Evolutionary conservation across 768 basidiomycete species (phyloP), one percentile per base, ranked within the genome.

Genomic region (Lentinula edodes): DNA sequence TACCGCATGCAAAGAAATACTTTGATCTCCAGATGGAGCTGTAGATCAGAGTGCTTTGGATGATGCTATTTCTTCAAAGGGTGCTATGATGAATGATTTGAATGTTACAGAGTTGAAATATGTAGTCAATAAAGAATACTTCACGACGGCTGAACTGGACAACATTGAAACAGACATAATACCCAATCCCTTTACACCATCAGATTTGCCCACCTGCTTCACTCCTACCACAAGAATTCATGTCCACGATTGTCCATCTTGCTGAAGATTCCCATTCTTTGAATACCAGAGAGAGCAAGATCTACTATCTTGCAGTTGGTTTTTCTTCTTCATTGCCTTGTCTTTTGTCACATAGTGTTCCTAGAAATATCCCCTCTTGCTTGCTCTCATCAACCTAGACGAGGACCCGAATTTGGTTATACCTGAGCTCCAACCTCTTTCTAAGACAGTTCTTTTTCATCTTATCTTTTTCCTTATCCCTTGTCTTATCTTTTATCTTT

Each of bases 351-450:
- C n/a, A 28, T 48, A 8, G 2, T n/a, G n/a, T n/a, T 10, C 3
- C 8, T 66, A 83, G 81, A 69, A 68, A 60, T 72, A 73, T 34
- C 66, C 62, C 32, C 66, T 79, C 9, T 74, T 83, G 53, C 64
- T 89, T 23, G 87, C 82, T 20, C 66, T 90, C 20, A 66, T 88
- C 28, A 69, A 71, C 52, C 67, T 69, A 3, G n/a, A n/a, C 13
- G 35, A 66, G 16, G 20, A 61, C 38, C 20, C 55, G 7, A 18
- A 61, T 39, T 32, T 28, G 3, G n/a, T 41, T 20, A 10, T 58
- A 35, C 4, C 45, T 13, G 41, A 43, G 28, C 43, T 57, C 20
- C 41, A 57, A 43, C 52, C 63, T 48, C 61, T 66, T 38, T 64
- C 72, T 50, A 62, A 66, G 51, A 68, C 67, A 52, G 67, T 62